Evolutionary conservation across 148 eudicot genomes (phyloP).

Genomic region (Chenopodium berlandieri): DNA sequence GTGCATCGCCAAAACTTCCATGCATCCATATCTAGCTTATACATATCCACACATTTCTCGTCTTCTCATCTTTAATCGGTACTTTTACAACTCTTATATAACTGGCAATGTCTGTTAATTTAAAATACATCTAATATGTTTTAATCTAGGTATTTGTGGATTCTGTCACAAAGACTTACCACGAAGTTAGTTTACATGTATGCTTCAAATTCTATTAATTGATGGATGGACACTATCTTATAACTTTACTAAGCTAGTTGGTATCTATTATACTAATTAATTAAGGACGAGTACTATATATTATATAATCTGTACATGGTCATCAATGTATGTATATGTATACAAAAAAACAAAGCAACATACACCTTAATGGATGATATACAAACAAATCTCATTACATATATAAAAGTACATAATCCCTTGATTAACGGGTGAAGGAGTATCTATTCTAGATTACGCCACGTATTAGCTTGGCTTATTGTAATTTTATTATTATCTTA

Average conservation of each 20-base stretch:
- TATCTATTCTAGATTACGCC: too few relatives aligned
- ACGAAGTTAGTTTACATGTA: too few relatives aligned
- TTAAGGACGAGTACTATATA: too few relatives aligned
- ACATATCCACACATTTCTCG: background rate
- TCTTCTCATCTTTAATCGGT: background rate
- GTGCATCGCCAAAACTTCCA: constrained; percentile 1
- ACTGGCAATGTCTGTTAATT: too few relatives aligned
- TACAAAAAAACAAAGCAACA: background rate
- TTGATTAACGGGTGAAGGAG: background rate
- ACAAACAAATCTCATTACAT: background rate
- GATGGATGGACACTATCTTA: background rate
- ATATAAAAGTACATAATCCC: background rate
- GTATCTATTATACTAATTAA: too few relatives aligned
- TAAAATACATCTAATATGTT: too few relatives aligned
- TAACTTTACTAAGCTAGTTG: background rate
- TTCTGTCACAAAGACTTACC: too few relatives aligned
- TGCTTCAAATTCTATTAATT: too few relatives aligned
- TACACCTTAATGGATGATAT: background rate
- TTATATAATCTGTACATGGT: too few relatives aligned
- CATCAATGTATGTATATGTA: background rate
- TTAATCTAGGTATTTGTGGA: too few relatives aligned
- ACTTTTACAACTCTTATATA: background rate
- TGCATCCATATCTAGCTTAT: background rate
- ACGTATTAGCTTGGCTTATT: background rate
- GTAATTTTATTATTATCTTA: background rate